Conservation (phyloP, 352 stramenopile species). For the Blastocystis sp. region DNA sequence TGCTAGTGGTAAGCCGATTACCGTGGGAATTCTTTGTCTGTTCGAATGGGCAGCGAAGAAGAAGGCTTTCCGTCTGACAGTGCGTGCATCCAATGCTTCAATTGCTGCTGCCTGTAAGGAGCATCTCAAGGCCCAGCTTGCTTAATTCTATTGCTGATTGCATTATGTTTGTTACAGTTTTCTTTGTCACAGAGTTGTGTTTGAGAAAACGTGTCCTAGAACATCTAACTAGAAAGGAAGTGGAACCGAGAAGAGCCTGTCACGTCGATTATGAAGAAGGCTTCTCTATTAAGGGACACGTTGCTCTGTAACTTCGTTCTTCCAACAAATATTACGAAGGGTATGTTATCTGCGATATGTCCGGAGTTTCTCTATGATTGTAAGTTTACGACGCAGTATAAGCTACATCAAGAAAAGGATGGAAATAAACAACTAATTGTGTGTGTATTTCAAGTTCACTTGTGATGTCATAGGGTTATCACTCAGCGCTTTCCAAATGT, state of each 20-base stretch:
- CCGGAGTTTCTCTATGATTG: constrained; percentile 19
- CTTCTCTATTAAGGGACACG: background rate
- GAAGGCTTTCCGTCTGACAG: constrained; percentile 58
- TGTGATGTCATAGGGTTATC: constrained; percentile 9
- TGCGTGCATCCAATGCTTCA: constrained; percentile 49
- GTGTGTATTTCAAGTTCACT: background rate
- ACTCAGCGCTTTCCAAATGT: background rate
- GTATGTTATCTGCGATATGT: background rate
- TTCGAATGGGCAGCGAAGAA: constrained; percentile 57
- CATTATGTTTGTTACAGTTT: constrained; percentile 12
- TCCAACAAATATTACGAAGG: background rate
- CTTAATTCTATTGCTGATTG: constrained; percentile 21
- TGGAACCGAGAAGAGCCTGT: background rate
- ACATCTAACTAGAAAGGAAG: background rate
- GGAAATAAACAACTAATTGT: background rate
- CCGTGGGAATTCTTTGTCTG: constrained; percentile 37
- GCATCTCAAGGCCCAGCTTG: constrained; percentile 54
- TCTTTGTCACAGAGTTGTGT: background rate
- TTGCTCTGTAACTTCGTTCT: background rate
- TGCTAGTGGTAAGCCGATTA: constrained; percentile 47
- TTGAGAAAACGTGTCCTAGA: background rate
- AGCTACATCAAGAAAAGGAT: background rate
- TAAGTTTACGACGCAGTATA: background rate
- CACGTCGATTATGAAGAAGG: background rate
- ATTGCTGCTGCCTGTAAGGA: constrained; percentile 49